Conservation (phyloP, 2,329 filamentous ascomycete species). For the Diaporthe velutina region DNA sequence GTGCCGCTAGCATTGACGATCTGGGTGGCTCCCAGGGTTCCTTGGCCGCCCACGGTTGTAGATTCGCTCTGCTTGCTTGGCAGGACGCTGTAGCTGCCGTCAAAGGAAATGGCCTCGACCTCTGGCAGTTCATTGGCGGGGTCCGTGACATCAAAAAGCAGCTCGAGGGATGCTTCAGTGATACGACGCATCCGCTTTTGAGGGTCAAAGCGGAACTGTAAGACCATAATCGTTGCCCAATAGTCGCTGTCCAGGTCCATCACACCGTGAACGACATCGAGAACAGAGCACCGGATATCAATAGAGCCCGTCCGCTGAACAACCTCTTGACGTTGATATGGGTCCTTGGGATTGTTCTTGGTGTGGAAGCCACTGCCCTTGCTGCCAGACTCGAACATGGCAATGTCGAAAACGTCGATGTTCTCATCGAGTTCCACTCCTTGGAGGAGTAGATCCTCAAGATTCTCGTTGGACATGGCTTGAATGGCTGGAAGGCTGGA, state of each 20-base stretch:
- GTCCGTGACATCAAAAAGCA: constrained; percentile 41
- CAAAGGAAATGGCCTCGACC: constrained; percentile 18
- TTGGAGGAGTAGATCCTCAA: background rate
- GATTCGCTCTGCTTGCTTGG: constrained; percentile 17
- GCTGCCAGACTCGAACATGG: background rate
- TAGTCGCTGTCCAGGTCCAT: constrained; percentile 41
- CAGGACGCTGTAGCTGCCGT: constrained; percentile 15
- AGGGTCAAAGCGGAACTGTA: constrained; percentile 46
- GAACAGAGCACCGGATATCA: constrained; percentile 44
- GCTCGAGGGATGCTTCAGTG: constrained; percentile 41
- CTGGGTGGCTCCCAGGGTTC: background rate
- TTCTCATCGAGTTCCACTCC: background rate
- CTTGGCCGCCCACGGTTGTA: background rate
- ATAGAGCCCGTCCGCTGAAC: constrained; percentile 44
- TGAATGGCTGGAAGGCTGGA: background rate
- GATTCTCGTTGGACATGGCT: background rate
- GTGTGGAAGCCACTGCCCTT: background rate
- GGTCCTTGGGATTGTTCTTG: constrained; percentile 18
- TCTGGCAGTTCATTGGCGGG: constrained; percentile 7
- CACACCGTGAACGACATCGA: constrained; percentile 46
- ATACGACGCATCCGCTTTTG: constrained; percentile 43
- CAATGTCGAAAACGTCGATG: background rate
- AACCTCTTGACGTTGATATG: constrained; percentile 7
- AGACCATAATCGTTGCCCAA: constrained; percentile 44
- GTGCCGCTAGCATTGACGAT: background rate